Evolutionary conservation across 257 asterid genomes (phyloP).

Genomic region (Nicotiana undulata): DNA sequence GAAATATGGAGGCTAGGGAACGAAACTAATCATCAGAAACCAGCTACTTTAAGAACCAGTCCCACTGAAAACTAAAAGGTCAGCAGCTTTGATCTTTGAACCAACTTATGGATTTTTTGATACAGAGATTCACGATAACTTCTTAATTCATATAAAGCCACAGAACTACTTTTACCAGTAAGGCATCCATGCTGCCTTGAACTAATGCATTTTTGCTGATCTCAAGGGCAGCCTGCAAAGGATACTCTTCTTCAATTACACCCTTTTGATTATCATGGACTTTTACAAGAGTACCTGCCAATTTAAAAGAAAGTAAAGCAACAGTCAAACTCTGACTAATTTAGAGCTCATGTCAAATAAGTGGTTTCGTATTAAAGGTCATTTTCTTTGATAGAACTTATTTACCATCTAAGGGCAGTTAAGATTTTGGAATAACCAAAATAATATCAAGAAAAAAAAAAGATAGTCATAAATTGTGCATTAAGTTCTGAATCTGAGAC

Average conservation of each 20-base stretch:
- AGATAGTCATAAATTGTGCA: background rate
- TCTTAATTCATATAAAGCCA: background rate
- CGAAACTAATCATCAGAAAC: background rate
- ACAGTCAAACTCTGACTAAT: background rate
- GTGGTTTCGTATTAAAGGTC: background rate
- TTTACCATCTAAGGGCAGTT: background rate
- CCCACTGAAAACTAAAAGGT: background rate
- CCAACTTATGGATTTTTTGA: background rate
- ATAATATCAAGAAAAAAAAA: background rate
- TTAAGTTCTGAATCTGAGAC: background rate
- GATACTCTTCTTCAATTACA: slow-evolving; percentile 30
- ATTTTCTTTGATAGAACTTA: background rate
- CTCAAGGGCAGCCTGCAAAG: slow-evolving; percentile 67
- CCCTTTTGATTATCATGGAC: slow-evolving; percentile 51
- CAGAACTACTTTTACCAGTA: slow-evolving; percentile 47
- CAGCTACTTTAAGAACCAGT: background rate
- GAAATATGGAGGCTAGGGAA: background rate
- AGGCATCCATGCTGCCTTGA: slow-evolving; percentile 69
- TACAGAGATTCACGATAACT: background rate
- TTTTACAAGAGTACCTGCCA: slow-evolving; percentile 56
- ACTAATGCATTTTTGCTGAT: slow-evolving; percentile 68
- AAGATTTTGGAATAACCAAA: background rate
- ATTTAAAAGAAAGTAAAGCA: slow-evolving; percentile 15
- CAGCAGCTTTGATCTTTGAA: background rate
- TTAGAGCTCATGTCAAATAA: background rate